Percentiles rank a stretch among this genome's conserved stretches.
Conservation (phyloP, 75 land plant genomes). For the Sequoiadendron giganteum region DNA sequence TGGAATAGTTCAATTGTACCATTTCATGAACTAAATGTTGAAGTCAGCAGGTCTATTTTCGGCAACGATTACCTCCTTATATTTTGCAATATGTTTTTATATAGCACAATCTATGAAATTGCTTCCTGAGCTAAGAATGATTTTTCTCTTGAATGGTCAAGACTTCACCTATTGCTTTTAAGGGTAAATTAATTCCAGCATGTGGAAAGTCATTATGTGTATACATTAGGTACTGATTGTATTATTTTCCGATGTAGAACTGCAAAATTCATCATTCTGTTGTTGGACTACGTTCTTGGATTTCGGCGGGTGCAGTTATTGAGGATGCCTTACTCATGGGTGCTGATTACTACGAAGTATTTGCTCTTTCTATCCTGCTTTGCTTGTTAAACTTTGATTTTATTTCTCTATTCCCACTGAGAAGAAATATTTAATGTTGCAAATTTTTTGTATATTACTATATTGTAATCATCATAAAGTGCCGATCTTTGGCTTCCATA, state of each 20-base stretch:
- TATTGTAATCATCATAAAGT: neutral
- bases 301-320: slow-evolving; percentile 96
- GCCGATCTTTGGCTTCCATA: neutral
- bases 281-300: slow-evolving; percentile 93
- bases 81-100: neutral
- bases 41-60: neutral
- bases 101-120: neutral
- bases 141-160: neutral
- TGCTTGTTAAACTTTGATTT: neutral
- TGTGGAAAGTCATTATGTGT: neutral
- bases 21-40: neutral
- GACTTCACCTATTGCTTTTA: neutral
- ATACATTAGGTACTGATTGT: neutral
- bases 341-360: slow-evolving; percentile 97
- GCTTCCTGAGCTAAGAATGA: neutral
- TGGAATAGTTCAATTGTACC: neutral
- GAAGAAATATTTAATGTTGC: neutral
- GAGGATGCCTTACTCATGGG: slow-evolving; percentile 97
- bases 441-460: slow-evolving; percentile 3
- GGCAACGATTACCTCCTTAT: neutral
- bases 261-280: slow-evolving; percentile 98
- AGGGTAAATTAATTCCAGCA: neutral
- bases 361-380: neutral
- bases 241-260: slow-evolving; percentile 48
- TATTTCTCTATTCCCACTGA: neutral